A percentile compares a stretch with the other conserved stretches of the same genome.
phyloP scores from a whole-genome alignment of 2,329 filamentous ascomycete species.

The Fusarium chaquense region DNA sequence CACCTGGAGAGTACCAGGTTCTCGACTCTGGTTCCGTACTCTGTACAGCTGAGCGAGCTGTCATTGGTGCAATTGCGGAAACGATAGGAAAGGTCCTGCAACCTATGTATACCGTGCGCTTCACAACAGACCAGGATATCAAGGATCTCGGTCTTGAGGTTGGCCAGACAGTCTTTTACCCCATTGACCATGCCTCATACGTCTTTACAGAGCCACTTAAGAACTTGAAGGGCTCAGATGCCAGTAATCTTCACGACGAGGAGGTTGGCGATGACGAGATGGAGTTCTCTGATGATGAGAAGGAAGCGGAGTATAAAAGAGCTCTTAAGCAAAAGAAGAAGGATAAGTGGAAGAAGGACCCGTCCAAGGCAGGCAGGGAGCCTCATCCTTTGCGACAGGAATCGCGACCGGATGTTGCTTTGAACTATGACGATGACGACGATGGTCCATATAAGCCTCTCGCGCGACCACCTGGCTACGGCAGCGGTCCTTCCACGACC shows the following conservation, averaged over 20 bases:
- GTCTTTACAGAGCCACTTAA: constrained; percentile 89
- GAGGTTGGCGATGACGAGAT: constrained; percentile 87
- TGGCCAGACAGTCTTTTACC: constrained; percentile 82
- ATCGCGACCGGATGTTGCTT: constrained; percentile 56
- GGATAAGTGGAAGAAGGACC: constrained; percentile 59
- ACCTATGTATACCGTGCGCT: constrained; percentile 86
- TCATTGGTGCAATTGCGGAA: constrained; percentile 87
- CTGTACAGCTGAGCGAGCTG: constrained; percentile 78
- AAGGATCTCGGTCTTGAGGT: constrained; percentile 73
- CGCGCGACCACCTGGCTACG: constrained; percentile 74
- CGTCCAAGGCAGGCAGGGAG: constrained; percentile 53
- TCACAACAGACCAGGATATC: constrained; percentile 76
- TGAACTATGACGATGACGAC: constrained; percentile 77
- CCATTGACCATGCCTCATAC: constrained; percentile 80
- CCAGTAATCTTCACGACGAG: constrained; percentile 94
- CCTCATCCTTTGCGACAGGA: constrained; percentile 58
- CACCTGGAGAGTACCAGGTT: constrained; percentile 84
- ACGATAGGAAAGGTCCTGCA: constrained; percentile 87
- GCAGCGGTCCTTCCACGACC: constrained; percentile 59
- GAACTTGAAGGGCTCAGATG: constrained; percentile 87
- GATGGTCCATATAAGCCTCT: constrained; percentile 80
- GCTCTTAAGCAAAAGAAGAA: constrained; percentile 75
- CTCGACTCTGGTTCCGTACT: constrained; percentile 87
- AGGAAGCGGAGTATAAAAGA: constrained; percentile 84
- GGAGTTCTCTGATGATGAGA: constrained; percentile 97